Evolutionary conservation across 768 basidiomycete species (phyloP), one percentile per base, ranked within the genome.

Genomic region (Lyophyllum decastes): DNA sequence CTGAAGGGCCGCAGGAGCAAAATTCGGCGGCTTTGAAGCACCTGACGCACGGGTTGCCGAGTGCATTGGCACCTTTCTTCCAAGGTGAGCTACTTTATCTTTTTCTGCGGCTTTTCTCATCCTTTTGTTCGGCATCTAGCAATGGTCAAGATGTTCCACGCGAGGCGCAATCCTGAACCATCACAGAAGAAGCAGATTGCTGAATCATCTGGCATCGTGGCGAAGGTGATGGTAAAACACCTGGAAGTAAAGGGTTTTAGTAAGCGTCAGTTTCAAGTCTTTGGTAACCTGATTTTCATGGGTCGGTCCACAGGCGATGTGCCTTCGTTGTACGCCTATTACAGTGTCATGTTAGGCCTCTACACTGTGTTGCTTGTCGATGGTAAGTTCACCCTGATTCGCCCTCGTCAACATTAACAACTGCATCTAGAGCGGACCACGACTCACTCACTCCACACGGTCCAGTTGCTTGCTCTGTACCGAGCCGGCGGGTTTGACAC

Each of bases 141-240:
- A 14, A 84, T 93, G 65, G 87, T 93, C 59, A 93, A 94, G 73
- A 80, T 95, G 71, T 90, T 95, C 72, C 86, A 92, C 67, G 85
- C 86, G 12, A 80, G 92, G 58, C 85, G 94, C 19, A 92, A 85
- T 66, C 82, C 86, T 10, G 94, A 96, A 64, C 59, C 81, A 3
- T 64, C 78, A 16, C 94, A 95, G 68, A 89, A 84, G 71, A 87
- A 89, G 66, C 90, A 92, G 65, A 90, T 95, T 14, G 66, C 78
- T 17, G 82, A 84, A 21, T 85, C 92, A 2, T 88, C 93, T 0
- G 74, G 79, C 48, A 73, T 85, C 17, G 71, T 99, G 27, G 90
- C 95, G 0, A 74, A 82, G 1, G 79, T 95, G 21, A 81, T 96
- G 73, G 72, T 89, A 49, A 77, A 85, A 52, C 90, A 95, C 68